phyloP scores from a whole-genome alignment of 2,329 filamentous ascomycete genomes.

The Trichoderma pleuroti region DNA sequence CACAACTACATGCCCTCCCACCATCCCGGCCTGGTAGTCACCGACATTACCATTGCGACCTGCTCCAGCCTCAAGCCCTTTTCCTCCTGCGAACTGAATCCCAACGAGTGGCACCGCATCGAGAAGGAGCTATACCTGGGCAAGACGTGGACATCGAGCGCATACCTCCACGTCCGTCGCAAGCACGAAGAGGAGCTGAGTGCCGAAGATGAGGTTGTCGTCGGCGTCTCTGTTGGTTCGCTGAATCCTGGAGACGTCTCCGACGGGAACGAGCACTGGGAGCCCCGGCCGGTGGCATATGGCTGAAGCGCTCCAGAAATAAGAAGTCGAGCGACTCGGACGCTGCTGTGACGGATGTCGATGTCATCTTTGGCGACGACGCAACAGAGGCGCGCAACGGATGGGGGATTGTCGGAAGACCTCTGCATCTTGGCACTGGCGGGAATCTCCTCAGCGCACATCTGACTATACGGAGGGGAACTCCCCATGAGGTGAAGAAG shows the following conservation, averaged over 20 bases:
- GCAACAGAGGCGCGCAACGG: constrained; percentile 84
- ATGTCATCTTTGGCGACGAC: constrained; percentile 85
- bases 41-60: constrained; percentile 73
- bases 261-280: constrained; percentile 65
- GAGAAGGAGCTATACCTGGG: constrained; percentile 87
- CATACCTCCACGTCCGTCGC: constrained; percentile 76
- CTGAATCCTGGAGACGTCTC: constrained; percentile 56
- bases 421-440: constrained; percentile 65
- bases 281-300: constrained; percentile 71
- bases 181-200: constrained; percentile 82
- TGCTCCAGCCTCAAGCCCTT: constrained; percentile 74
- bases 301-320: constrained; percentile 73
- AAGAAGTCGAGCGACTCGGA: constrained; percentile 71
- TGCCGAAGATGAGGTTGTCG: constrained; percentile 70
- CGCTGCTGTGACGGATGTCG: constrained; percentile 72
- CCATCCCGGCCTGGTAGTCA: constrained; percentile 79
- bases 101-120: constrained; percentile 71
- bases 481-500: constrained; percentile 60
- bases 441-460: constrained; percentile 65
- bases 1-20: constrained; percentile 85
- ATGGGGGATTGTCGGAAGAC: constrained; percentile 75
- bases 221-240: constrained; percentile 73
- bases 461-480: constrained; percentile 73
- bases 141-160: constrained; percentile 68
- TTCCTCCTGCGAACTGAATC: constrained; percentile 71